These are phyloP conservation scores for Crepidotus variabilis DNA, from an alignment of 768 basidiomycete genomes.

Conservation along the genomic window DNA sequence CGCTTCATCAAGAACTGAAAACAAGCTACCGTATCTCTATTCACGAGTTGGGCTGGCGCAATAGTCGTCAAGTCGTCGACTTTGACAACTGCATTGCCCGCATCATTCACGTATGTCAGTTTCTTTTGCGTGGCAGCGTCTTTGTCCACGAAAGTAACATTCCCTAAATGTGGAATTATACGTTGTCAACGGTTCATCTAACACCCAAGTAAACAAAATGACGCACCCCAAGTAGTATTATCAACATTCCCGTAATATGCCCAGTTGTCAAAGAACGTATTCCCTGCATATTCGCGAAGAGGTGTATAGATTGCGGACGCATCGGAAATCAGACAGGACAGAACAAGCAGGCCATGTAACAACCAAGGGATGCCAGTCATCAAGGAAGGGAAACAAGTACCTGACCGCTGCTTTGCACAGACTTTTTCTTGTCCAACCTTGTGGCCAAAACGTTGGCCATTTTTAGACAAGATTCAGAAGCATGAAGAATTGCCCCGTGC, in stretches of 20 bases:
- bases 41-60: conserved; percentile 17
- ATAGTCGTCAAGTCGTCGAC: conserved; percentile 71
- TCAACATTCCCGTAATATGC: conserved; percentile 47
- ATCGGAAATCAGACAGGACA: background rate
- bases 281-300: conserved; percentile 41
- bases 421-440: too few relatives aligned
- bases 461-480: too few relatives aligned
- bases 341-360: background rate
- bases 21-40: conserved; percentile 44
- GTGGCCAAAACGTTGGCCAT: too few relatives aligned
- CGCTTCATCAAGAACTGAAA: background rate
- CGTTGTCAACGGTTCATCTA: background rate
- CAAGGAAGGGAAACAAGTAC: too few relatives aligned
- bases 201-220: background rate
- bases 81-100: conserved; percentile 64
- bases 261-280: conserved; percentile 53
- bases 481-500: too few relatives aligned
- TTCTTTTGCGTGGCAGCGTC: conserved; percentile 40
- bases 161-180: conserved; percentile 28
- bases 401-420: too few relatives aligned
- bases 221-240: conserved; percentile 42
- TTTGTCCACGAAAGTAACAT: conserved; percentile 56
- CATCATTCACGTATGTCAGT: conserved; percentile 59
- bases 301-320: conserved; percentile 28
- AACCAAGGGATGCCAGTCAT: too few relatives aligned